phyloP scores from a whole-genome alignment of 768 basidiomycete genomes.

The Lentinula detonsa region DNA sequence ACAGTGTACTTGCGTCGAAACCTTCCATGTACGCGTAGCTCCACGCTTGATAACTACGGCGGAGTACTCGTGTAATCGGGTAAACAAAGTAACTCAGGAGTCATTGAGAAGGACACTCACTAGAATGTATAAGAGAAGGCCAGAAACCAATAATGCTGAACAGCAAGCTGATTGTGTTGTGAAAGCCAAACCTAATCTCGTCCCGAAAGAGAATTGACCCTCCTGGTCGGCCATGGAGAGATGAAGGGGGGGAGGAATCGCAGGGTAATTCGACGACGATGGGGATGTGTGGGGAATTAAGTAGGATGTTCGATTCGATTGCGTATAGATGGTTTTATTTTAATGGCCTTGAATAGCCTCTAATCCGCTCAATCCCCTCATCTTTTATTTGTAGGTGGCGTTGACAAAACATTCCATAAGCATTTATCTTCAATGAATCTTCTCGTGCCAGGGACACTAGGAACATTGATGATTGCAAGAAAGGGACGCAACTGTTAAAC shows the following conservation, averaged over 20 bases:
- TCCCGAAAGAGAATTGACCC: conserved; percentile 10
- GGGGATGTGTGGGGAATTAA: not conserved
- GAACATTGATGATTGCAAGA: not conserved
- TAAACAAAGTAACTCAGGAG: not conserved
- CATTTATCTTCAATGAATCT: not conserved
- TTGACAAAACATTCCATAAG: not conserved
- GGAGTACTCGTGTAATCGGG: conserved; percentile 16
- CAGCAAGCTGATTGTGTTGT: conserved; percentile 22
- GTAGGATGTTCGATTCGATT: not conserved
- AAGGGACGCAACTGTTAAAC: not conserved
- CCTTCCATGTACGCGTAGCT: conserved; percentile 20
- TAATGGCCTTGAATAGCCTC: not conserved
- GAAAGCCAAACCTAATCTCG: conserved; percentile 23
- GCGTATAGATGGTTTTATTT: not conserved
- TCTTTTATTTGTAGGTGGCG: not conserved
- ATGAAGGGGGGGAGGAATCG: not conserved
- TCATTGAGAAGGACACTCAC: conserved; percentile 11
- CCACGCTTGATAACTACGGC: conserved; percentile 17
- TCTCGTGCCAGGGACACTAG: not conserved
- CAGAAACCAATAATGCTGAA: conserved; percentile 21
- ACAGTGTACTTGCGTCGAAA: conserved; percentile 25
- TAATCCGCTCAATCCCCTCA: not conserved
- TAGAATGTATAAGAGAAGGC: conserved; percentile 21
- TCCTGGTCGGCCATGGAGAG: not conserved
- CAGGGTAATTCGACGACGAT: not conserved